A percentile compares a stretch with the other conserved stretches of the same genome.
phyloP scores from a whole-genome alignment of 2,329 filamentous ascomycete species.

The Claviceps pusilla region DNA sequence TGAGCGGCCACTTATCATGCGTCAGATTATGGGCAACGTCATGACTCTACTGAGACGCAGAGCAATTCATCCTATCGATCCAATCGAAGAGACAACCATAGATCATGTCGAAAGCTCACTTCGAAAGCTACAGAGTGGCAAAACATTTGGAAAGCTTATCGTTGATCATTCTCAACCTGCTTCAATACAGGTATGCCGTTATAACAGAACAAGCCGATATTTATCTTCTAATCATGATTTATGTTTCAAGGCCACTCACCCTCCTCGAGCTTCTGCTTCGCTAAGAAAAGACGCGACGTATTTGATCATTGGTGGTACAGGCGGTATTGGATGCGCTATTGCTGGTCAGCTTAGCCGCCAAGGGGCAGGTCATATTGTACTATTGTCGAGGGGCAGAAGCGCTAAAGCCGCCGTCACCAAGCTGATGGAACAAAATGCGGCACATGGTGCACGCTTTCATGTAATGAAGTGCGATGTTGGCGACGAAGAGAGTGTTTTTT shows the following conservation, averaged over 20 bases:
- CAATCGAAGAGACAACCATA: constrained; percentile 21
- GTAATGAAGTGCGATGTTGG: constrained; percentile 36
- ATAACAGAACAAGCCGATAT: neutral
- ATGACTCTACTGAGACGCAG: constrained; percentile 20
- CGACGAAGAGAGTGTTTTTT: constrained; percentile 16
- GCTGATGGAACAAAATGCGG: constrained; percentile 23
- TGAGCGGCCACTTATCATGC: constrained; percentile 19
- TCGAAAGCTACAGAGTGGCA: constrained; percentile 21
- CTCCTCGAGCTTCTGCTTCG: neutral
- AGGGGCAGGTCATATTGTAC: constrained; percentile 32
- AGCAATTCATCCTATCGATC: constrained; percentile 21
- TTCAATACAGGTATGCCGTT: constrained; percentile 21
- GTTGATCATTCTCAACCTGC: constrained; percentile 27
- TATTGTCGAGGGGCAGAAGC: constrained; percentile 32
- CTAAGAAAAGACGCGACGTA: constrained; percentile 30
- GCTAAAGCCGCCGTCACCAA: constrained; percentile 24
- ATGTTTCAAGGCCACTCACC: constrained; percentile 10
- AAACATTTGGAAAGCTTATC: constrained; percentile 27
- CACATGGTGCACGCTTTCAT: constrained; percentile 26
- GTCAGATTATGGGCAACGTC: constrained; percentile 21
- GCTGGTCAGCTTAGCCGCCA: constrained; percentile 32
- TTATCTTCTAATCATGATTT: neutral
- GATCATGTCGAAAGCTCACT: constrained; percentile 24
- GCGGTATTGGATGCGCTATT: constrained; percentile 35
- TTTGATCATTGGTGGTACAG: constrained; percentile 35